A percentile compares a stretch with the other conserved stretches of the same genome.
Conservation (phyloP, 2,329 filamentous ascomycete genomes). For the Orbilia ellipsospora region DNA sequence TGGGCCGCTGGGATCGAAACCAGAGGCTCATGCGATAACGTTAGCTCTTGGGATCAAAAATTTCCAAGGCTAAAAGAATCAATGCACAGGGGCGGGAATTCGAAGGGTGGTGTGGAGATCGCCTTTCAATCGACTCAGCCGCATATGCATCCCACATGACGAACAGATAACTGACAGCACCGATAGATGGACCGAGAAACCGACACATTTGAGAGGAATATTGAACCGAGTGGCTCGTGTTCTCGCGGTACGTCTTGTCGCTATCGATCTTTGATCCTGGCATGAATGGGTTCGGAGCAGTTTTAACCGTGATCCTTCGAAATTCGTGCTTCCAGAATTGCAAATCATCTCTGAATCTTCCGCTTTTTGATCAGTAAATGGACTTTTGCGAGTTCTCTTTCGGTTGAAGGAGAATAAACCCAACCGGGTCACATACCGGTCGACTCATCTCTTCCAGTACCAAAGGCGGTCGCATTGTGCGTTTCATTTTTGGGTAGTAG, state of each 20-base stretch:
- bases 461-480: no score
- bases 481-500: no score
- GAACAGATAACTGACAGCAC: neutral
- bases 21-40: slow-evolving; percentile 38
- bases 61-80: neutral
- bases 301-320: slow-evolving; percentile 4
- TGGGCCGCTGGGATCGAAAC: slow-evolving; percentile 9
- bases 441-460: neutral
- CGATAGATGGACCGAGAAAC: neutral
- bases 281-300: neutral
- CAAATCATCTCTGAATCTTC: no score
- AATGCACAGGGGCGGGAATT: neutral
- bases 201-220: neutral
- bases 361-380: no score
- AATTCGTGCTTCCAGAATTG: neutral
- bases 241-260: neutral
- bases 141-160: slow-evolving; percentile 28
- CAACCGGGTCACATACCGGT: neutral
- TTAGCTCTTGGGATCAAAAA: slow-evolving; percentile 6
- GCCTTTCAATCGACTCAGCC: slow-evolving; percentile 36
- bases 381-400: no score
- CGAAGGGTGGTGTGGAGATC: slow-evolving; percentile 49
- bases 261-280: neutral
- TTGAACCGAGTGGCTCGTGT: neutral
- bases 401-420: no score